These are phyloP conservation scores for Spathaspora gorwiae DNA, from an alignment of 805 yeast species.

Conservation along the genomic window DNA sequence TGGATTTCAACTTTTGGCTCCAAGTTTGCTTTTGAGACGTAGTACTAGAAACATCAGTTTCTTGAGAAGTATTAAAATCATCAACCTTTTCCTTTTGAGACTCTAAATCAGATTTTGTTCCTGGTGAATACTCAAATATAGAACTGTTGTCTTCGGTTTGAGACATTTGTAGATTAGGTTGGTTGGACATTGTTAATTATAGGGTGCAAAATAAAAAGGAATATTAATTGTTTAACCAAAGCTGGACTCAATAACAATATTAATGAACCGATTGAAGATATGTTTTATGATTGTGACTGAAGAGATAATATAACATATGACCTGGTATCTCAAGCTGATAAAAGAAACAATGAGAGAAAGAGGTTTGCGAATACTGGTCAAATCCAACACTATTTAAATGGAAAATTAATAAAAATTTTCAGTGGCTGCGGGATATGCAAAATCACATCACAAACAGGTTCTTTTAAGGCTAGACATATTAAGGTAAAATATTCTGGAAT, in stretches of 20 bases:
- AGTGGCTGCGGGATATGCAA: no score
- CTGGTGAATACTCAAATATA: background rate
- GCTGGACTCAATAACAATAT: background rate
- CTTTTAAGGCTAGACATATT: no score
- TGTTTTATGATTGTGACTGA: constrained; percentile 5
- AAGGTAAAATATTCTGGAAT: no score
- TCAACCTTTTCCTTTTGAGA: constrained; percentile 4
- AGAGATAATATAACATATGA: constrained; percentile 7
- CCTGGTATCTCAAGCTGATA: background rate
- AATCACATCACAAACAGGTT: no score
- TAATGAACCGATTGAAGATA: constrained; percentile 9
- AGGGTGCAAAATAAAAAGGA: background rate
- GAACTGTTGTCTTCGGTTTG: background rate
- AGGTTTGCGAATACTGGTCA: no score
- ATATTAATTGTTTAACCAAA: background rate
- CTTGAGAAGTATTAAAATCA: background rate
- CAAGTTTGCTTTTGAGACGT: background rate
- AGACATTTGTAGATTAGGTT: background rate
- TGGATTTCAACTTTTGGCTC: constrained; percentile 8
- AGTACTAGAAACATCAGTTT: background rate
- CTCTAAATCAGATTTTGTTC: constrained; percentile 3
- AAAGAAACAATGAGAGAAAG: background rate
- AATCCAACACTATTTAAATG: no score
- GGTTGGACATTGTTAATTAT: background rate
- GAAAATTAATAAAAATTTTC: no score